Evolutionary conservation across 2,329 filamentous ascomycete genomes (phyloP).

Genomic region (Trichophyton equinum): DNA sequence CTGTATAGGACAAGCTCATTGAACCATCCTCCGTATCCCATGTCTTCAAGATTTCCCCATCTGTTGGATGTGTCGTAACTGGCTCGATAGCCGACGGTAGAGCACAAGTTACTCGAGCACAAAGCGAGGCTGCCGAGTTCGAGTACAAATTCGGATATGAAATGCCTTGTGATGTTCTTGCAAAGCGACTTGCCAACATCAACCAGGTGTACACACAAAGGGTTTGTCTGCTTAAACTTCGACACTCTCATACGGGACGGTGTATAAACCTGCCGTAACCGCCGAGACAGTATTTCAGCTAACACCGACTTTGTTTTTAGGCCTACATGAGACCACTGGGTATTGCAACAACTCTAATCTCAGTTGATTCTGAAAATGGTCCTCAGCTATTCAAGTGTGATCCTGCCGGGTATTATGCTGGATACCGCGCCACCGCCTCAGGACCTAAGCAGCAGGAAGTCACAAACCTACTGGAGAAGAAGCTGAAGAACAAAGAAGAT

Average conservation of each 20-base stretch:
- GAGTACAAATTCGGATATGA: conserved; percentile 98
- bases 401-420: conserved; percentile 92
- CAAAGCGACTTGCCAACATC: conserved; percentile 96
- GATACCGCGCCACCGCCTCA: conserved; percentile 95
- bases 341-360: conserved; percentile 88
- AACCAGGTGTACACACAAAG: conserved; percentile 98
- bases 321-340: conserved; percentile 98
- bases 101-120: conserved; percentile 81
- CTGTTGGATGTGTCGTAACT: conserved; percentile 95
- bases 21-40: conserved; percentile 94
- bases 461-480: conserved; percentile 97
- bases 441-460: conserved; percentile 98
- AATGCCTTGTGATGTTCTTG: conserved; percentile 95
- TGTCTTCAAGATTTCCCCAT: conserved; percentile 92
- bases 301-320: conserved; percentile 29
- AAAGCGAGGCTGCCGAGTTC: conserved; percentile 94
- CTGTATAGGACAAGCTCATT: conserved; percentile 84
- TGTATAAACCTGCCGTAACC: background rate
- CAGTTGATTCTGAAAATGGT: conserved; percentile 80
- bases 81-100: conserved; percentile 95
- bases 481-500: conserved; percentile 96
- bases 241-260: background rate
- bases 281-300: background rate
- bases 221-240: conserved; percentile 42
- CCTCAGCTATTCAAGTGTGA: conserved; percentile 98